Evolutionary conservation across 148 eudicot species (phyloP).

Genomic region (Silene uniflora): DNA sequence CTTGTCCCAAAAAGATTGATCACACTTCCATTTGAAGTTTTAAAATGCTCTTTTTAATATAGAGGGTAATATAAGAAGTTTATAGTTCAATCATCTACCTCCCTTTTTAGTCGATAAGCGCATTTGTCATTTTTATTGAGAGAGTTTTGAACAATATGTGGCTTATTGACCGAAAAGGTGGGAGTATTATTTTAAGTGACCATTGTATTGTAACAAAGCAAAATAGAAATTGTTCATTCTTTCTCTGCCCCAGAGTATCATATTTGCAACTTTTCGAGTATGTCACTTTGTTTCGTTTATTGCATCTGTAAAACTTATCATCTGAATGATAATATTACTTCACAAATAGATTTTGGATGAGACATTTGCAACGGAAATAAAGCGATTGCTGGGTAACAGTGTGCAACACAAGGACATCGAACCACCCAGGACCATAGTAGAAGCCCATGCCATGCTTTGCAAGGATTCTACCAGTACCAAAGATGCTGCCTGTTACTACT

Average conservation of each 20-base stretch:
- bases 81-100: neutral
- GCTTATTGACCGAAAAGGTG: neutral
- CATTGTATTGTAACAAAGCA: neutral
- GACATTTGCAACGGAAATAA: constrained; percentile 64
- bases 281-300: neutral
- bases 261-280: neutral
- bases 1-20: neutral
- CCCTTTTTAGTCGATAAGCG: neutral
- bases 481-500: constrained; percentile 26
- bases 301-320: neutral
- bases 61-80: neutral
- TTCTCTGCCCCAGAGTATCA: neutral
- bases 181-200: neutral
- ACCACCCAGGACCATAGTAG: constrained; percentile 61
- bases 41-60: neutral
- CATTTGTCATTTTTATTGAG: neutral
- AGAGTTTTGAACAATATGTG: neutral
- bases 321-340: neutral
- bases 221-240: neutral
- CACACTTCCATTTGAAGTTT: neutral
- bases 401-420: constrained; percentile 58
- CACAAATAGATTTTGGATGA: constrained; percentile 55
- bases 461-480: constrained; percentile 46
- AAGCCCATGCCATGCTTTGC: constrained; percentile 66
- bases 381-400: constrained; percentile 44